Base-by-base conservation (phyloP, 2,329 filamentous ascomycete genomes). In the Aspergillus latus region DNA sequence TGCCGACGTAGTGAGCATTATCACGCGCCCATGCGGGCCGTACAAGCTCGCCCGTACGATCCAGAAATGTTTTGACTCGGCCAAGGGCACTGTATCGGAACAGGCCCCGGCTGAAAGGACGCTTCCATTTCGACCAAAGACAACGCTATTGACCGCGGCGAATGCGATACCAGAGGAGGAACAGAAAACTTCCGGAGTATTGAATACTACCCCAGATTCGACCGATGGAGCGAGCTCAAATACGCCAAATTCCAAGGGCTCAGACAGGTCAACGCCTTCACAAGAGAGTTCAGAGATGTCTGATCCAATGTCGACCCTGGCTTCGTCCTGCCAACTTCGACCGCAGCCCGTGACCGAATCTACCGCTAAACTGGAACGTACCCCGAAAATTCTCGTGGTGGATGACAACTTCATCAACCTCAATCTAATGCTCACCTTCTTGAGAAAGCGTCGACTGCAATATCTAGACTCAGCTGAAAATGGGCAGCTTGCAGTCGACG, bases 371-470 rank as follows among this genome's bases (percentile, higher is more conserved):
- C 4, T 10, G 1, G 56, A 68, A 34, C 61, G 62, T 15, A 57
- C 53, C 4, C 57, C 71, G 2, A 66, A 68, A 9, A 64, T 79
- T 2, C 67, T 78, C 0, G 72, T 79, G 0, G 76, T 79, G 3
- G 76, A 79, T 44, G 76, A 79, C 58, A 79, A 79, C 57, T 63
- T 66, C 1, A 78, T 79, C 56, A 78, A 79, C 40, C 68, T 78
- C 8, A 75, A 72, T 15, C 63, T 78, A 10, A 72, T 78, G 62
- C 67, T 76, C 59, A 77, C 75, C 0, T 76, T 75, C 51, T 70
- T 77, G 68, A 71, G 69, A 52, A 77, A 74, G 51, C 69, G 73
- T 6, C 64, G 70, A 3, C 62, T 74, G 28, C 54, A 66, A 7
- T 65, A 64, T 5, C 62, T 77, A 5, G 67, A 70, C n/a, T 68